A percentile compares a stretch with the other conserved stretches of the same genome.
Conservation (phyloP, 371 early-diverging fungal genomes). For the Choanephora cucurbitarum region DNA sequence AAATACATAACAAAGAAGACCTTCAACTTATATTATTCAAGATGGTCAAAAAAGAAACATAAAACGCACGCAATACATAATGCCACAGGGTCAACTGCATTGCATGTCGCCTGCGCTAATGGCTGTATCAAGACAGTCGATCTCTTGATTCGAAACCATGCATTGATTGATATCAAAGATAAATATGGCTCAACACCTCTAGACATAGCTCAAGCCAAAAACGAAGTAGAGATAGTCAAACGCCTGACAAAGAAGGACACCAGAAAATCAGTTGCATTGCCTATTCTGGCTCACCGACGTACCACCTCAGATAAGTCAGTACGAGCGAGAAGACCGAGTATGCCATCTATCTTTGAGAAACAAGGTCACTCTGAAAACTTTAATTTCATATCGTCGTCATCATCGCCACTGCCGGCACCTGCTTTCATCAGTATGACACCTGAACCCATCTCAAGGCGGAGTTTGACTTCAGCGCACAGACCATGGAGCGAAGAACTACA, state of each 20-base stretch:
- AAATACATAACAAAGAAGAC: too few relatives aligned
- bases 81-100: conserved; percentile 68
- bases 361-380: neutral
- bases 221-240: conserved; percentile 54
- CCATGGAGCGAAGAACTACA: conserved; percentile 4
- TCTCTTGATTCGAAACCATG: conserved; percentile 62
- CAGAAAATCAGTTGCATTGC: conserved; percentile 8
- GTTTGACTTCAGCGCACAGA: conserved; percentile 19
- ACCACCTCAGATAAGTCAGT: conserved; percentile 11
- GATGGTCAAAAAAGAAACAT: conserved; percentile 32
- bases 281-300: conserved; percentile 6
- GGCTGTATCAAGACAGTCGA: conserved; percentile 62
- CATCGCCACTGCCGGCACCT: neutral
- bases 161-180: conserved; percentile 59
- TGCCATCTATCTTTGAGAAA: conserved; percentile 25
- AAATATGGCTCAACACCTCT: conserved; percentile 67
- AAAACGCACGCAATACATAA: conserved; percentile 27
- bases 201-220: conserved; percentile 60
- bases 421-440: conserved; percentile 10
- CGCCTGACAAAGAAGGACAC: conserved; percentile 27
- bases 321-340: conserved; percentile 21
- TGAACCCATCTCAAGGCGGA: conserved; percentile 8
- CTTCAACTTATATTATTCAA: conserved; percentile 2
- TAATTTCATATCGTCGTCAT: neutral
- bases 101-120: conserved; percentile 78